Conservation (phyloP, 192 early-diverging fungal genomes). For the Gamsiella multidivaricata region DNA sequence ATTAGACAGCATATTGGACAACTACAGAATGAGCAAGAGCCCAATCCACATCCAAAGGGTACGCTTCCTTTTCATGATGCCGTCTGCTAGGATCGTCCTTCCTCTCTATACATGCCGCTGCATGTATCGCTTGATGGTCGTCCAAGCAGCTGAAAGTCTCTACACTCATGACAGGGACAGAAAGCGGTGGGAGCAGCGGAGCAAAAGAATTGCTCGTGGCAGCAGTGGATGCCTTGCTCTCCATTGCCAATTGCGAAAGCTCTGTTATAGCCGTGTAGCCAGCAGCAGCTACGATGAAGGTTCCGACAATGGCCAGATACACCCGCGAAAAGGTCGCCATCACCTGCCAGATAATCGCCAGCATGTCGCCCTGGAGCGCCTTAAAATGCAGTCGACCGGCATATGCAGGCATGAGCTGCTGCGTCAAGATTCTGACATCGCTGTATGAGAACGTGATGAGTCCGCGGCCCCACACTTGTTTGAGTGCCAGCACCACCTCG, state of each 20-base stretch:
- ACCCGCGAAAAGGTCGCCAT: constrained; percentile 37
- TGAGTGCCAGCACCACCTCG: constrained; percentile 56
- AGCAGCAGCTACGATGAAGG: constrained; percentile 34
- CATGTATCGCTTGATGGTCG: not conserved
- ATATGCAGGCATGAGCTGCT: constrained; percentile 51
- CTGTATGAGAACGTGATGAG: constrained; percentile 54
- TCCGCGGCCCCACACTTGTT: constrained; percentile 53
- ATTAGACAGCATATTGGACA: constrained; percentile 13
- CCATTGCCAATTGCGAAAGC: constrained; percentile 4
- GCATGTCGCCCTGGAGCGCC: constrained; percentile 42
- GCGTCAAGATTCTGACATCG: constrained; percentile 57
- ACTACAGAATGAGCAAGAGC: constrained; percentile 9
- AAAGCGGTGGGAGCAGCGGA: not conserved
- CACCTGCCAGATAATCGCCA: constrained; percentile 41
- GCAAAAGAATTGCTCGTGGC: not conserved
- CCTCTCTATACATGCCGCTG: not conserved
- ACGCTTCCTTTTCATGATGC: not conserved
- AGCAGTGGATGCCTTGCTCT: not conserved
- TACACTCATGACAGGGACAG: not conserved
- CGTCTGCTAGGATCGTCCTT: no score
- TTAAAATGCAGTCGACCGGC: constrained; percentile 52
- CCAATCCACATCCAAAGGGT: constrained; percentile 1
- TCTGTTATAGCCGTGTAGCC: constrained; percentile 41
- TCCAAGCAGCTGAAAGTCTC: not conserved
- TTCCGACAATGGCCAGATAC: constrained; percentile 34